phyloP scores from a whole-genome alignment of 495 filamentous ascomycete genomes.

The Trichocladium uniseriatum region DNA sequence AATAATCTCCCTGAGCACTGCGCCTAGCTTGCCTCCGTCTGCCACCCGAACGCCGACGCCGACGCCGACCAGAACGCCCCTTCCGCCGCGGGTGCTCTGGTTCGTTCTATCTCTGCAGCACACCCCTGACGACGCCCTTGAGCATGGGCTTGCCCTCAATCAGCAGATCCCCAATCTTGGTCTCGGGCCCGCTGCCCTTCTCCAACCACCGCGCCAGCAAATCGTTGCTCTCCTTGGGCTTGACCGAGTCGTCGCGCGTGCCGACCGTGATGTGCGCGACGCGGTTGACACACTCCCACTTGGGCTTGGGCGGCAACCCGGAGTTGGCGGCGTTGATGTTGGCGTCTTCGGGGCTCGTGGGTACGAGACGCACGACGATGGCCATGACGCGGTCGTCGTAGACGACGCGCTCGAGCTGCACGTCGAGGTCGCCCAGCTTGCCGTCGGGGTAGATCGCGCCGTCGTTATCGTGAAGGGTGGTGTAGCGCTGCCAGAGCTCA shows the following conservation, averaged over 20 bases:
- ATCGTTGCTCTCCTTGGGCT: conserved; percentile 90
- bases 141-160: conserved; percentile 36
- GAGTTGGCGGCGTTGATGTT: conserved; percentile 25
- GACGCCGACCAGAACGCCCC: too few relatives aligned
- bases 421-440: conserved; percentile 39
- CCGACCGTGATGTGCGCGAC: conserved; percentile 88
- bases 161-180: conserved; percentile 39
- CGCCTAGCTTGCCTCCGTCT: too few relatives aligned
- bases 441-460: conserved; percentile 26
- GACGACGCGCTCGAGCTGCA: conserved; percentile 53
- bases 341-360: conserved; percentile 10
- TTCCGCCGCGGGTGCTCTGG: not conserved
- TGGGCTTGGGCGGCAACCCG: conserved; percentile 6
- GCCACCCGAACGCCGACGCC: too few relatives aligned
- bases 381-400: conserved; percentile 83
- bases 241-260: conserved; percentile 59
- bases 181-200: conserved; percentile 35
- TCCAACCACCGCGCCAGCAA: conserved; percentile 61
- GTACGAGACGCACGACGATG: conserved; percentile 62
- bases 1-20: too few relatives aligned
- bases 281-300: conserved; percentile 63
- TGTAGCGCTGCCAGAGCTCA: conserved; percentile 64
- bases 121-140: conserved; percentile 34
- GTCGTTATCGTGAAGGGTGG: conserved; percentile 35
- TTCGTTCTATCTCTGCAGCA: conserved; percentile 36